Base-by-base conservation (phyloP, 768 basidiomycete genomes). In the Leucocoprinus birnbaumii region DNA sequence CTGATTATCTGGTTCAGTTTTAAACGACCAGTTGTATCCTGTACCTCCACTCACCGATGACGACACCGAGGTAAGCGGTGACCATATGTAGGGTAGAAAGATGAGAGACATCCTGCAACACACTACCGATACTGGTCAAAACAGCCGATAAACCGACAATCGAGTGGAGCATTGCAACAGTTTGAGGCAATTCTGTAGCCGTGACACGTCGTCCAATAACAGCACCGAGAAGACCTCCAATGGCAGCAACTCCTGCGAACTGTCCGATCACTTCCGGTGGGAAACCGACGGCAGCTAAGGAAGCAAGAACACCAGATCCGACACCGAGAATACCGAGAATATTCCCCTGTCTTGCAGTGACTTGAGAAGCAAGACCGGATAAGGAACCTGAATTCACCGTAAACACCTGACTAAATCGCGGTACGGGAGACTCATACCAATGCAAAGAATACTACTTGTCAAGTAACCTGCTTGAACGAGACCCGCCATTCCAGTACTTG, bases 131-230 rank as follows among this genome's bases (percentile, higher is more conserved):
- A 51, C 86, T 89, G 14, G 92, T 94, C 62, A 94, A 72, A 16
- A 94, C 92, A 0, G 92, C 92, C 2, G 92, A 92, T 25, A 94
- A 80, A 68, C 92, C 92, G 49, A 94, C 92, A 27, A 94, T 92
- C 31, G 88, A 91, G 65, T 94, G 92, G 54, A 94, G 72, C 51
- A 91, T 85, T 1, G 86, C 82, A 3, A 83, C 80, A 55, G 78
- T 89, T 66, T 94, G 92, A 7, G 92, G 92, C 34, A 94, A 77
- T 64, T 94, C 93, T 16, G 91, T 94, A 2, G 89, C 87, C 14
- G 89, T 91, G 44, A 94, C 89, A 19, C 91, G 83, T 27, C 91
- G 77, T 35, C 92, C 92, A 58, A 94, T 82, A 59, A 89, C 70
- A 11, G 86, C 67, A 9, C 92, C 92, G 24, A 87, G 66, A 7